These are phyloP conservation scores for Alternaria gansuensis DNA, from an alignment of 2,329 filamentous ascomycete genomes.

Conservation along the genomic window DNA sequence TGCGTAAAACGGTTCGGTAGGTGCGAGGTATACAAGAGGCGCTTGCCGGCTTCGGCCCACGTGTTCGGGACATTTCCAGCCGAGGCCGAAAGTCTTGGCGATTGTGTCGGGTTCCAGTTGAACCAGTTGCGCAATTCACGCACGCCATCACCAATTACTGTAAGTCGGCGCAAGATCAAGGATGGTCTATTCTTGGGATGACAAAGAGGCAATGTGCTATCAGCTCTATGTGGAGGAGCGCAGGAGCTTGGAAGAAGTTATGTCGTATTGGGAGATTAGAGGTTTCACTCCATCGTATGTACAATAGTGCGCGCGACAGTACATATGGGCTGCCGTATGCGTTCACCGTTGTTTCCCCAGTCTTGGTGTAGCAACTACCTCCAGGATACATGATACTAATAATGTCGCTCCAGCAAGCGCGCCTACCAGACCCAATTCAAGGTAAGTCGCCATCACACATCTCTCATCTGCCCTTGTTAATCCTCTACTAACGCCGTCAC, in stretches of 20 bases:
- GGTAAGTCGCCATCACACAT: constrained; percentile 25
- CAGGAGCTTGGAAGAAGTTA: constrained; percentile 76
- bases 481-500: constrained; percentile 19
- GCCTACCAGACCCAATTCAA: constrained; percentile 80
- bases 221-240: constrained; percentile 80
- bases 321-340: constrained; percentile 37
- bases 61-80: constrained; percentile 28
- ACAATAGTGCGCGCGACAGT: constrained; percentile 23
- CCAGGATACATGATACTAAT: constrained; percentile 19
- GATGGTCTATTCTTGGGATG: constrained; percentile 69
- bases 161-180: background rate
- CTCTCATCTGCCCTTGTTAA: background rate
- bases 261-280: constrained; percentile 69
- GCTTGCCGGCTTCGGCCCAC: constrained; percentile 19
- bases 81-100: constrained; percentile 31
- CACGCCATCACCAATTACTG: background rate
- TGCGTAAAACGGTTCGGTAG: constrained; percentile 29
- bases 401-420: constrained; percentile 67
- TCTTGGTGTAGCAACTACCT: background rate
- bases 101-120: constrained; percentile 5
- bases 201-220: constrained; percentile 71
- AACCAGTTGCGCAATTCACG: constrained; percentile 30
- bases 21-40: constrained; percentile 18
- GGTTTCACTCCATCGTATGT: constrained; percentile 74
- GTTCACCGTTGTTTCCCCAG: constrained; percentile 7